A percentile compares a stretch with the other conserved stretches of the same genome.
Conservation (phyloP, 108 stramenopile species). For the Nannochloropsis salina region DNA sequence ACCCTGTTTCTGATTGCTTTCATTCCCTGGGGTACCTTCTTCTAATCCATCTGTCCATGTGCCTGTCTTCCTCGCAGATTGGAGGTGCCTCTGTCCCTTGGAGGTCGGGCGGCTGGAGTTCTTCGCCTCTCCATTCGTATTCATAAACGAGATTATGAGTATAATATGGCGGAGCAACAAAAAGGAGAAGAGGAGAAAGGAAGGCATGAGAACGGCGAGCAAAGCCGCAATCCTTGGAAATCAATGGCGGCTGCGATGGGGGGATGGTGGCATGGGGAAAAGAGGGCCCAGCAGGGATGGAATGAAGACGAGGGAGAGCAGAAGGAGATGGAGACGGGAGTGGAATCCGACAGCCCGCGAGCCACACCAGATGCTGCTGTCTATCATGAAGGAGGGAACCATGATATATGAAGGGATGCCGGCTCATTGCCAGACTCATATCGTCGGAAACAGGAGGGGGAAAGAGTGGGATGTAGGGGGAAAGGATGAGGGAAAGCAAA, state of each 20-base stretch:
- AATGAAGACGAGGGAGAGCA: not conserved
- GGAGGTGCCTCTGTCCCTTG: not conserved
- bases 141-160: not conserved
- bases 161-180: not conserved
- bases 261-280: not conserved
- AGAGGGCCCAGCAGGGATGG: not conserved
- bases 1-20: not conserved
- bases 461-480: not conserved
- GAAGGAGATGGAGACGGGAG: not conserved
- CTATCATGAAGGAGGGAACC: too few relatives aligned
- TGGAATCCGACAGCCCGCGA: not conserved
- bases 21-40: not conserved
- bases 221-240: not conserved
- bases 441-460: too few relatives aligned
- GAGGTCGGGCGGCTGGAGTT: not conserved
- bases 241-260: not conserved
- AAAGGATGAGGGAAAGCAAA: not conserved
- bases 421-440: too few relatives aligned
- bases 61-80: not conserved
- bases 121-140: not conserved
- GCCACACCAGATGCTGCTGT: too few relatives aligned
- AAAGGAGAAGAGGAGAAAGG: not conserved
- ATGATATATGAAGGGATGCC: too few relatives aligned
- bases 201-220: not conserved
- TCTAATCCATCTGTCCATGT: not conserved